Percentiles rank a stretch among this genome's conserved stretches.
These are phyloP conservation scores for Rutstroemia sp. DNA, from an alignment of 2,329 filamentous ascomycete genomes.

Conservation along the genomic window DNA sequence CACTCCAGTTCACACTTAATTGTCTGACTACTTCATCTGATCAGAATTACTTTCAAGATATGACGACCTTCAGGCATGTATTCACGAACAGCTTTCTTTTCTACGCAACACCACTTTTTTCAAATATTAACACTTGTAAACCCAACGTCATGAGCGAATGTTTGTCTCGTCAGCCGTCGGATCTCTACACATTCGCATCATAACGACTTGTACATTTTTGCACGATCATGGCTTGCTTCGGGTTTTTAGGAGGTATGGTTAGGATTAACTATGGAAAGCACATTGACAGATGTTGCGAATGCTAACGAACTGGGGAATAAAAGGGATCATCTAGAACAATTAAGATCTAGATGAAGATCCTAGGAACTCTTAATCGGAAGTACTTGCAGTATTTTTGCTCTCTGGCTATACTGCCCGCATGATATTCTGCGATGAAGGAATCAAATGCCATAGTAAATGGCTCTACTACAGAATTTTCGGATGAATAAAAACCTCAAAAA, in stretches of 20 bases:
- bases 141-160: conserved; percentile 24
- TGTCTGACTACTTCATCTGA: conserved; percentile 3
- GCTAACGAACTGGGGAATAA: not conserved
- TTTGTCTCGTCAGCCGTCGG: conserved; percentile 24
- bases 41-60: conserved; percentile 4
- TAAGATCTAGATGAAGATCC: not conserved
- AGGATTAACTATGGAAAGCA: not conserved
- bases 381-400: not conserved
- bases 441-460: not conserved
- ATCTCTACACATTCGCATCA: conserved; percentile 16
- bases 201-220: conserved; percentile 25
- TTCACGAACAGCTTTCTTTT: conserved; percentile 23
- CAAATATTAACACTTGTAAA: conserved; percentile 27
- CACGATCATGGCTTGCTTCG: conserved; percentile 14
- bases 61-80: conserved; percentile 17
- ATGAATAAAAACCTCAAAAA: not conserved
- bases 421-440: not conserved
- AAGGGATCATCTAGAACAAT: not conserved
- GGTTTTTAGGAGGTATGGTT: conserved; percentile 4
- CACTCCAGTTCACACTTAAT: conserved; percentile 27
- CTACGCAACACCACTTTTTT: conserved; percentile 19
- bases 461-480: not conserved
- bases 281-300: not conserved
- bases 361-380: not conserved
- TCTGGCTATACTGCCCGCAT: not conserved